phyloP scores from a whole-genome alignment of 2,329 filamentous ascomycete species.

The Albophoma yamanashiensis region DNA sequence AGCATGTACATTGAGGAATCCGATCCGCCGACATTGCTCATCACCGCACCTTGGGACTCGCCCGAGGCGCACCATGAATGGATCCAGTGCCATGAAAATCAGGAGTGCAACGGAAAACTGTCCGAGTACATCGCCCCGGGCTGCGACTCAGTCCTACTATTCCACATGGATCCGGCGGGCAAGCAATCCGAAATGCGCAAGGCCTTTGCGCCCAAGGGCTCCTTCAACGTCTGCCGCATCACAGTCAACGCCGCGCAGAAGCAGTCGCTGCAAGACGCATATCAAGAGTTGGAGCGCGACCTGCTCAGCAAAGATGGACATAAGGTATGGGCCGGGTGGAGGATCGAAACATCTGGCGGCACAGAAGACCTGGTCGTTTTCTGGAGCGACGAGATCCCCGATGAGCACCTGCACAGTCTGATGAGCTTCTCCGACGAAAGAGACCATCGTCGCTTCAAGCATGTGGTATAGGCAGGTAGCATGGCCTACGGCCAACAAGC shows the following conservation, averaged over 20 bases:
- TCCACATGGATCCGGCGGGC: slow-evolving; percentile 28
- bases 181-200: slow-evolving; percentile 10
- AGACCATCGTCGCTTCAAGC: slow-evolving; percentile 13
- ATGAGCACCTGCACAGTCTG: slow-evolving; percentile 19
- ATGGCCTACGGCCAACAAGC: background rate
- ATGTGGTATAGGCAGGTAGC: slow-evolving; percentile 9
- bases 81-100: slow-evolving; percentile 31
- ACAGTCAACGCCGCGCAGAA: slow-evolving; percentile 19
- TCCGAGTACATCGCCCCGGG: slow-evolving; percentile 20
- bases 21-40: slow-evolving; percentile 25
- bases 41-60: slow-evolving; percentile 34
- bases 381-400: slow-evolving; percentile 23
- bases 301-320: slow-evolving; percentile 18
- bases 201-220: slow-evolving; percentile 12
- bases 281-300: slow-evolving; percentile 19
- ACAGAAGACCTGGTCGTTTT: slow-evolving; percentile 28
- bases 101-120: slow-evolving; percentile 21
- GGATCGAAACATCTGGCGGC: slow-evolving; percentile 25
- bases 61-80: slow-evolving; percentile 29
- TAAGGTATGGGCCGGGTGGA: slow-evolving; percentile 28
- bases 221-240: slow-evolving; percentile 25
- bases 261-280: slow-evolving; percentile 21
- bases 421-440: slow-evolving; percentile 9
- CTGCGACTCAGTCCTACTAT: slow-evolving; percentile 21
- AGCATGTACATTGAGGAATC: slow-evolving; percentile 23